Conservation (phyloP, 257 asterid species). For the Sherardia arvensis region DNA sequence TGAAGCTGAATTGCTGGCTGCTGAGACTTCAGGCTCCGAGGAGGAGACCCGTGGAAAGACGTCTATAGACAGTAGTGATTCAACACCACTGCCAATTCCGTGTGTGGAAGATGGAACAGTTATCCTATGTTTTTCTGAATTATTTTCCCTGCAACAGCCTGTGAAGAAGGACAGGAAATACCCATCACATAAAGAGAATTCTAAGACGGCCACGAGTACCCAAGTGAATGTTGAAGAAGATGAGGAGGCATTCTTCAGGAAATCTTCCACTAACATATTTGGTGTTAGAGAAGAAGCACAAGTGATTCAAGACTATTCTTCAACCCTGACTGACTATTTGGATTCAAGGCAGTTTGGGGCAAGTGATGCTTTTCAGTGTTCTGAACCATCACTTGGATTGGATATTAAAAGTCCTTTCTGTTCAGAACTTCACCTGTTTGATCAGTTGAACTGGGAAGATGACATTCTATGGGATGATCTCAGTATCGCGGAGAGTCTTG, state of each 20-base stretch:
- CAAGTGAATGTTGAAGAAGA: constrained; percentile 78
- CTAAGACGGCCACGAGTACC: constrained; percentile 44
- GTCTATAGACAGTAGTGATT: no score
- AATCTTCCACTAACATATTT: constrained; percentile 52
- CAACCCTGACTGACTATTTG: constrained; percentile 25
- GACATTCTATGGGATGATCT: constrained; percentile 70
- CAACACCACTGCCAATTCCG: constrained; percentile 78
- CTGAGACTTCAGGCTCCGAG: constrained; percentile 30
- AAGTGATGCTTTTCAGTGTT: constrained; percentile 48
- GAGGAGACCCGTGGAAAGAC: constrained; percentile 62
- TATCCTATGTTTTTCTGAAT: constrained; percentile 82
- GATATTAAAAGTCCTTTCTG: no score
- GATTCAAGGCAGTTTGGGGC: constrained; percentile 31
- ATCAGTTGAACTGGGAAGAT: no score
- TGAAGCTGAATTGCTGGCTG: constrained; percentile 13
- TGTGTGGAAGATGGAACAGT: constrained; percentile 76
- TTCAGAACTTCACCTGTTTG: no score
- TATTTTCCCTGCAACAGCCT: constrained; percentile 73
- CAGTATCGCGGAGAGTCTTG: constrained; percentile 62
- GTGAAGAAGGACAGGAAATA: constrained; percentile 45
- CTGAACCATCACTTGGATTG: no score
- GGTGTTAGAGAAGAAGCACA: constrained; percentile 39
- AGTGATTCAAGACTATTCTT: constrained; percentile 25
- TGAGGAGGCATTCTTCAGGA: constrained; percentile 62
- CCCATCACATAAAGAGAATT: constrained; percentile 61